Base-by-base conservation (phyloP, 2,329 filamentous ascomycete species). In the Colletotrichum ledebouriae region DNA sequence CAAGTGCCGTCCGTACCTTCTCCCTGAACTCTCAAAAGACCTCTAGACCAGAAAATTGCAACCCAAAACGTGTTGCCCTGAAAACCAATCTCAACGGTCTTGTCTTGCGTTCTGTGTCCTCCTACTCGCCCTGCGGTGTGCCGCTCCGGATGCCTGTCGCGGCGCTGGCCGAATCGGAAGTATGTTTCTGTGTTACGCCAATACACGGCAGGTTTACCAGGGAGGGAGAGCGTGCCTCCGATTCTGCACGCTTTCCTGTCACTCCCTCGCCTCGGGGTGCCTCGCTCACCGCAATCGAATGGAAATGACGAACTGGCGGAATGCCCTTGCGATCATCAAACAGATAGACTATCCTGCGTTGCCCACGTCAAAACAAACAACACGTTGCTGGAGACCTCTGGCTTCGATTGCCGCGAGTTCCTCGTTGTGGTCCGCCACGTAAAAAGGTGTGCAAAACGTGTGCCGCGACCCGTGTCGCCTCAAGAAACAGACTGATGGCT, bases 151-250 rank as follows among this genome's bases (percentile, higher is more conserved):
- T 34, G 25, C 37, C 12, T 41, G 53, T n/a, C 20, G 53, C 53
- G n/a, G 5, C 53, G 13, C 53, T 33, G 44, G 29, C 59, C 64
- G 41, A 46, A 64, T 34, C 22, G 46, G 22, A 64, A 13, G 29
- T 22, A 29, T 20, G 55, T 68, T 46, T 33, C 44, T 59, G 39
- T 59, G 53, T 42, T 39, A 59, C 53, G 56, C 65, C 53, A 34
- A 39, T 34, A 47, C 59, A 34, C n/a, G 42, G 17, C 47, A 29
- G 29, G 39, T 20, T 52, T 42, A 46, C 46, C 34, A 60, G 46
- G 58, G 58, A 61, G 20, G 34, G 44, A 67, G 42, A 50, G 29
- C 44, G 59, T 46, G 42, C 46, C 50, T 42, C 22, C 22, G 44
- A 47, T 53, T 59, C 52, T 57, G 64, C 64, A 58, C 58, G 29